A percentile compares a stretch with the other conserved stretches of the same genome.
These are phyloP conservation scores for Coemansia sp. DNA, from an alignment of 192 early-diverging fungal species.

Conservation along the genomic window DNA sequence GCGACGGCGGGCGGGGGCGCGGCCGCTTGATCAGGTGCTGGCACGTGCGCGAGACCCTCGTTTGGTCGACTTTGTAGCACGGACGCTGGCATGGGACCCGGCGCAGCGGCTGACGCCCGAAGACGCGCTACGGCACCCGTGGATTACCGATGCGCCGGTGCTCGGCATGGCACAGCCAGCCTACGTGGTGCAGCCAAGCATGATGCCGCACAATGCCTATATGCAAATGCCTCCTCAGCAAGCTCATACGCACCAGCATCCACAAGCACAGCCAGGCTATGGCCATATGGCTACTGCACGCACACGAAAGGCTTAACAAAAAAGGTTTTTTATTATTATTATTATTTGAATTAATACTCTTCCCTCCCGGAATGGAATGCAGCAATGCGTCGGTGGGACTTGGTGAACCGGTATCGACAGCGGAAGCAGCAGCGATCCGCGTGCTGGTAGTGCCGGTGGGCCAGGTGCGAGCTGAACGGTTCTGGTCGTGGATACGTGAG, in stretches of 20 bases:
- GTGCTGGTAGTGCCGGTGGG: slow-evolving; percentile 50
- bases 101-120: slow-evolving; percentile 79
- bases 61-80: slow-evolving; percentile 84
- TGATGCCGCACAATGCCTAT: slow-evolving; percentile 7
- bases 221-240: slow-evolving; percentile 5
- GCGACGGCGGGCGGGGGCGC: slow-evolving; percentile 73
- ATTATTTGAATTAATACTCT: background rate
- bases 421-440: slow-evolving; percentile 48
- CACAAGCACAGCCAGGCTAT: slow-evolving; percentile 18
- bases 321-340: background rate
- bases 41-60: slow-evolving; percentile 71
- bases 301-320: slow-evolving; percentile 30
- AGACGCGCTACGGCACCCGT: slow-evolving; percentile 82
- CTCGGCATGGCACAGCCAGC: slow-evolving; percentile 39
- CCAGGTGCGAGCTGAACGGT: slow-evolving; percentile 21
- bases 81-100: slow-evolving; percentile 89
- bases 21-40: slow-evolving; percentile 67
- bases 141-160: slow-evolving; percentile 65
- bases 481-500: slow-evolving; percentile 22
- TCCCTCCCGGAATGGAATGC: background rate
- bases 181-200: slow-evolving; percentile 32
- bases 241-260: slow-evolving; percentile 21
- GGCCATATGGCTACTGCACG: slow-evolving; percentile 35
- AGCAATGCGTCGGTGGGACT: background rate
- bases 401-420: slow-evolving; percentile 32